Evolutionary conservation across 352 stramenopile species (phyloP), one percentile per base, ranked within the genome.

Genomic region (Thalassiosira mediterranea): DNA sequence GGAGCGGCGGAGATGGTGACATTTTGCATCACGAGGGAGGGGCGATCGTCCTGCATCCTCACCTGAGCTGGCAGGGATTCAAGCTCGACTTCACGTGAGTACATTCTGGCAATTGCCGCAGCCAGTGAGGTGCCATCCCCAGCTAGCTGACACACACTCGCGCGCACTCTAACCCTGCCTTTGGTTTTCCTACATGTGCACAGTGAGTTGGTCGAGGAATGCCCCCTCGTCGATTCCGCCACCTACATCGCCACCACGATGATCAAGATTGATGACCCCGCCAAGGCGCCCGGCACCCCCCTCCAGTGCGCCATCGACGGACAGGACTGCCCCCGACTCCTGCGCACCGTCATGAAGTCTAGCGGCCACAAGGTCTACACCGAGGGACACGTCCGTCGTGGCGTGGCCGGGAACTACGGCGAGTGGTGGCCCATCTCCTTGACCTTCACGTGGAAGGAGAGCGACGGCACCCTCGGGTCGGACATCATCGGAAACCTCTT

Each of bases 71-170:
- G 34, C 34, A 42, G 34, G 66, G 74, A 25, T 67, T 72, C 31
- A 59, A 53, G 34, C 32, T 83, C n/a, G 74, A 83, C 49, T 62
- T 78, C 25, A 83, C 59, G 59, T 76, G 44, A 64, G 58, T 75
- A n/a, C n/a, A n/a, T n/a, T n/a, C n/a, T n/a, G n/a, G n/a, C n/a
- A n/a, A n/a, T n/a, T n/a, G n/a, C n/a, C n/a, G n/a, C n/a, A n/a
- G n/a, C n/a, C n/a, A n/a, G n/a, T n/a, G n/a, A n/a, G n/a, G n/a
- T n/a, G n/a, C n/a, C n/a, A n/a, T n/a, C n/a, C n/a, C n/a, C n/a
- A n/a, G n/a, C n/a, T n/a, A n/a, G n/a, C n/a, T n/a, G n/a, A n/a
- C n/a, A n/a, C n/a, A n/a, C n/a, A n/a, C n/a, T n/a, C n/a, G n/a
- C n/a, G n/a, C n/a, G n/a, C n/a, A n/a, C n/a, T n/a, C n/a, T n/a